phyloP scores from a whole-genome alignment of 352 stramenopile species.

The Pythium graminicola region DNA sequence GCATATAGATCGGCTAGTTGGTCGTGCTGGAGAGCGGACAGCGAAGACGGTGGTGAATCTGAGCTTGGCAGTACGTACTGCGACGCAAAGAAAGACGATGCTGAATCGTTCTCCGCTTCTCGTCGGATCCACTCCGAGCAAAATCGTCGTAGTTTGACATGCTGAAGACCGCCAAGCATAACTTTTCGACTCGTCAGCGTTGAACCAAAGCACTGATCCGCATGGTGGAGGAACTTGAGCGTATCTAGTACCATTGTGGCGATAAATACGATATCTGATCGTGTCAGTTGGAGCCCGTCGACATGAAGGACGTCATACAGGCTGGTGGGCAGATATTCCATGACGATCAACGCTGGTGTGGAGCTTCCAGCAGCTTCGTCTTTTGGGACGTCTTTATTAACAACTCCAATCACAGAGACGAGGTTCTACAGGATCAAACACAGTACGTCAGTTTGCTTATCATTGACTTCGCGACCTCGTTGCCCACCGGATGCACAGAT shows the following conservation, averaged over 20 bases:
- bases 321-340: slow-evolving; percentile 36
- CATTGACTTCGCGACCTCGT: no score
- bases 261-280: slow-evolving; percentile 40
- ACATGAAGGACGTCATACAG: slow-evolving; percentile 52
- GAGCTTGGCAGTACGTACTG: slow-evolving; percentile 25
- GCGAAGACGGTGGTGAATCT: neutral
- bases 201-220: slow-evolving; percentile 31
- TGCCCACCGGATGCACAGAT: slow-evolving; percentile 32
- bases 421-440: neutral
- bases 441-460: no score
- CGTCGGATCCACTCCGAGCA: slow-evolving; percentile 31
- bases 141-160: slow-evolving; percentile 53
- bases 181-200: slow-evolving; percentile 68
- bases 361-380: neutral
- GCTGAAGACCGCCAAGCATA: slow-evolving; percentile 32
- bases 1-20: slow-evolving; percentile 45
- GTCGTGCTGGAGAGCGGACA: neutral
- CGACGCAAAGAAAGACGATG: slow-evolving; percentile 12
- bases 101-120: slow-evolving; percentile 17
- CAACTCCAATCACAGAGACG: slow-evolving; percentile 7
- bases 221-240: slow-evolving; percentile 38
- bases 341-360: slow-evolving; percentile 23
- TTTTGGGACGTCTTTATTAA: neutral
- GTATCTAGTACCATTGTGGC: slow-evolving; percentile 33
- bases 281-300: slow-evolving; percentile 32